Percentiles rank a stretch among this genome's conserved stretches.
phyloP scores from a whole-genome alignment of 169 alveolate species.

The Plasmodium chabaudi region DNA sequence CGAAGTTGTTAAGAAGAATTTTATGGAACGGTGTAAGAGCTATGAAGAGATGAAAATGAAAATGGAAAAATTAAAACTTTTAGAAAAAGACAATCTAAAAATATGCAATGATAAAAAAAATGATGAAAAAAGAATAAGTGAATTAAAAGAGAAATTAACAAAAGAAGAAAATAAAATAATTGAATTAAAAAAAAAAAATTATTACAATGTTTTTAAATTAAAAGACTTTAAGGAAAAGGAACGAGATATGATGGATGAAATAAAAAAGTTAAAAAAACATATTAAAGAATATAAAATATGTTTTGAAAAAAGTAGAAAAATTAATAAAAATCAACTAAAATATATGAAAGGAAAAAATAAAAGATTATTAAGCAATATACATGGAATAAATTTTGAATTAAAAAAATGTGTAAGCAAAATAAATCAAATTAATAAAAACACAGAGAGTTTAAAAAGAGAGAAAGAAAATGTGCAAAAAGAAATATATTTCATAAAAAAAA shows the following conservation, averaged over 20 bases:
- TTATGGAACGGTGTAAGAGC: slow-evolving; percentile 6
- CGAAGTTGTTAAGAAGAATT: neutral
- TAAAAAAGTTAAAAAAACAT: slow-evolving; percentile 7
- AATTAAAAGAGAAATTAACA: slow-evolving; percentile 12
- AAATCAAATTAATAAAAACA: slow-evolving; percentile 7
- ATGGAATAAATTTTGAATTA: slow-evolving; percentile 14
- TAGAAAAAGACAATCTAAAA: slow-evolving; percentile 6
- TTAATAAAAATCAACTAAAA: slow-evolving; percentile 13
- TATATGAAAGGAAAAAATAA: slow-evolving; percentile 22
- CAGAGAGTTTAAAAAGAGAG: slow-evolving; percentile 25
- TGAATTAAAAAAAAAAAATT: slow-evolving; percentile 25
- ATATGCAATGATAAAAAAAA: slow-evolving; percentile 28
- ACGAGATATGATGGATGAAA: slow-evolving; percentile 5
- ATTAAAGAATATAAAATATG: slow-evolving; percentile 19
- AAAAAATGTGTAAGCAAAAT: slow-evolving; percentile 24
- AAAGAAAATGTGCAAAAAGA: slow-evolving; percentile 17
- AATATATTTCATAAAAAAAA: neutral
- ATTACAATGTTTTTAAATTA: slow-evolving; percentile 9
- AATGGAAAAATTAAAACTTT: neutral
- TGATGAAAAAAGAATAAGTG: slow-evolving; percentile 11
- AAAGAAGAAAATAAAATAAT: slow-evolving; percentile 8
- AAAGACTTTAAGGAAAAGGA: slow-evolving; percentile 28
- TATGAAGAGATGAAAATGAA: slow-evolving; percentile 47
- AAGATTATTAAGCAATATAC: slow-evolving; percentile 4
- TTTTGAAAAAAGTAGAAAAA: slow-evolving; percentile 11